Evolutionary conservation across 2,329 filamentous ascomycete species (phyloP).

Genomic region (Lizonia empirigonia): DNA sequence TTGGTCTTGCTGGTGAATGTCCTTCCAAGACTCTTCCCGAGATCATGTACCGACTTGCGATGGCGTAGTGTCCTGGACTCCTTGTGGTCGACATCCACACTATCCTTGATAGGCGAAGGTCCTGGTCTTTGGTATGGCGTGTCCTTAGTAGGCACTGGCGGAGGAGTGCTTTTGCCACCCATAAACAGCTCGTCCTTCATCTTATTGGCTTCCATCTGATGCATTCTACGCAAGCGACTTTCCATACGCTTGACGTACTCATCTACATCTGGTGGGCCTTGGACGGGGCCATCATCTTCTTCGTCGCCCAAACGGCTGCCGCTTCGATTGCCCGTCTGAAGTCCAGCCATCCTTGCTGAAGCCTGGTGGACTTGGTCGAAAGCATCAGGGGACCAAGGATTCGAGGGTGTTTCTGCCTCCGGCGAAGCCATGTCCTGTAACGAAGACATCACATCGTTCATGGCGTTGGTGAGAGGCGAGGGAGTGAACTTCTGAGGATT

Average conservation of each 20-base stretch:
- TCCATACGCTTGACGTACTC: constrained; percentile 95
- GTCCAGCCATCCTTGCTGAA: constrained; percentile 47
- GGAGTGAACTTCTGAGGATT: constrained; percentile 64
- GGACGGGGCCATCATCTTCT: constrained; percentile 62
- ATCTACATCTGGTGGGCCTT: constrained; percentile 72
- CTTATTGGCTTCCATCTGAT: constrained; percentile 52
- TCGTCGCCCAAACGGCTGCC: constrained; percentile 50
- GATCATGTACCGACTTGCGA: constrained; percentile 79
- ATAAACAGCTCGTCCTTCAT: constrained; percentile 58
- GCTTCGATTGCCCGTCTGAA: constrained; percentile 77
- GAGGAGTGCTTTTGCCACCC: constrained; percentile 55
- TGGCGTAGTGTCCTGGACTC: constrained; percentile 55
- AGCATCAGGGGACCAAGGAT: constrained; percentile 90
- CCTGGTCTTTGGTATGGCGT: constrained; percentile 50
- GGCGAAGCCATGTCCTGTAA: constrained; percentile 78
- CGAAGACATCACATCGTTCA: constrained; percentile 98
- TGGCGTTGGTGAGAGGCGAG: constrained; percentile 88
- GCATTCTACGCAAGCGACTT: constrained; percentile 73
- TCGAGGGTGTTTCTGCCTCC: constrained; percentile 63
- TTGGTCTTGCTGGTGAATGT: constrained; percentile 90
- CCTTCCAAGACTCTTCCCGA: constrained; percentile 72
- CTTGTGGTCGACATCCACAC: constrained; percentile 37
- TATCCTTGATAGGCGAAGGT: constrained; percentile 44
- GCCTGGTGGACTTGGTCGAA: constrained; percentile 66
- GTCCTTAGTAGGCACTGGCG: constrained; percentile 67